phyloP scores from a whole-genome alignment of 2,329 filamentous ascomycete species.

The Cladosporium sp. region DNA sequence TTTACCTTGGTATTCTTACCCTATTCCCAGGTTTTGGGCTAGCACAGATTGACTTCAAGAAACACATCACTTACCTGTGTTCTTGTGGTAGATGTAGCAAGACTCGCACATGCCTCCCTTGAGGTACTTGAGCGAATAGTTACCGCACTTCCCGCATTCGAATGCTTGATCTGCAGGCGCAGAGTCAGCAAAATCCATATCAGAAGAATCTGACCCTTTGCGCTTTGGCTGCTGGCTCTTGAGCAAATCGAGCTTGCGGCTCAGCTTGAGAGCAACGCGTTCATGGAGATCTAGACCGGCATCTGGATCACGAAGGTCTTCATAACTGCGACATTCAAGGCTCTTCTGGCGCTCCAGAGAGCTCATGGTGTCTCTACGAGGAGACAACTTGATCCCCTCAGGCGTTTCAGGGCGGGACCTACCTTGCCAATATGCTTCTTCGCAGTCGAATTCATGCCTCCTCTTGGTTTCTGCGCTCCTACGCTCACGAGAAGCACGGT shows the following conservation, averaged over 20 bases:
- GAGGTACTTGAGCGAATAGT: not conserved
- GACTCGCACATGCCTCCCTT: not conserved
- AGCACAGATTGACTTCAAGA: too few species aligned
- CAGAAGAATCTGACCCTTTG: not conserved
- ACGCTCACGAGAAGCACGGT: not conserved
- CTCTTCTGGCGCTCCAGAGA: not conserved
- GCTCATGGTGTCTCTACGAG: not conserved
- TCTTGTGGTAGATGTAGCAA: not conserved
- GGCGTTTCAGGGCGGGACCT: not conserved
- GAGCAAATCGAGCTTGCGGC: not conserved
- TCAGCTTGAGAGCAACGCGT: not conserved
- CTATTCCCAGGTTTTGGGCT: too few species aligned
- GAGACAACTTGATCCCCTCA: not conserved
- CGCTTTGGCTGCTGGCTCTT: not conserved
- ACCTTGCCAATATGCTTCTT: not conserved
- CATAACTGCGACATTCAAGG: too few species aligned
- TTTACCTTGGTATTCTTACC: too few species aligned
- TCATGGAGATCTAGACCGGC: too few species aligned
- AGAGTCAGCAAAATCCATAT: constrained; percentile 2
- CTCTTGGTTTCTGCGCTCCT: not conserved
- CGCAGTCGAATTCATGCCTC: not conserved
- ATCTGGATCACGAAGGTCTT: too few species aligned
- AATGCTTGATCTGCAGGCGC: not conserved
- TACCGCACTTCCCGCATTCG: not conserved
- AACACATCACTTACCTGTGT: not conserved